Percentiles rank a stretch among this genome's conserved stretches.
These are phyloP conservation scores for Thelephora ganbajun DNA, from an alignment of 768 basidiomycete species.

Conservation along the genomic window DNA sequence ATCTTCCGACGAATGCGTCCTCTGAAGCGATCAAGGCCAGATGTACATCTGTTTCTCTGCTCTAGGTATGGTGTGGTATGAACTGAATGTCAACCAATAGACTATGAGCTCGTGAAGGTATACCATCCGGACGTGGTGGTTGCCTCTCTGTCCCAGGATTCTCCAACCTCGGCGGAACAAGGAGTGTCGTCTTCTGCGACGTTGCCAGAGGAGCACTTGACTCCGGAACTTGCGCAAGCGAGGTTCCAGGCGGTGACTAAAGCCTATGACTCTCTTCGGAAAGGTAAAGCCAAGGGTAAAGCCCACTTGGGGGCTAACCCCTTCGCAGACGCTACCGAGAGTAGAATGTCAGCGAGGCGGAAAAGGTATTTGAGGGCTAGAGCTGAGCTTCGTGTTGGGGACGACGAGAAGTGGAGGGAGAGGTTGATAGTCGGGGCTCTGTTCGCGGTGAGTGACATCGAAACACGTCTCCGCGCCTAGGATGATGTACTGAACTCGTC, in stretches of 20 bases:
- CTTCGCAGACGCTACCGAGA: conserved; percentile 19
- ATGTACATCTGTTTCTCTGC: conserved; percentile 14
- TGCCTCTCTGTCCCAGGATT: conserved; percentile 18
- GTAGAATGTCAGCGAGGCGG: conserved; percentile 23
- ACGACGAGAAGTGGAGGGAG: conserved; percentile 55
- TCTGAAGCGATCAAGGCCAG: conserved; percentile 23
- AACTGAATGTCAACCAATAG: conserved; percentile 21
- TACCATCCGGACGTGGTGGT: conserved; percentile 63
- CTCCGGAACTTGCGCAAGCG: conserved; percentile 33
- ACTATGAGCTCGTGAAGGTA: conserved; percentile 67
- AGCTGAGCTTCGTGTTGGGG: conserved; percentile 34
- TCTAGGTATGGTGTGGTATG: too few relatives aligned
- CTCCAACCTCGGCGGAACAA: neutral
- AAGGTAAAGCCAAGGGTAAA: conserved; percentile 9
- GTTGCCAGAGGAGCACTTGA: neutral
- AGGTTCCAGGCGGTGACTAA: conserved; percentile 56
- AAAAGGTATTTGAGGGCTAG: conserved; percentile 20
- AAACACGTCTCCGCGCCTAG: neutral
- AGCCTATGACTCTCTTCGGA: conserved; percentile 51
- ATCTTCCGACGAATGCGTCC: conserved; percentile 20
- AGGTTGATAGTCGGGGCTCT: conserved; percentile 41
- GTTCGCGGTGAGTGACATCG: conserved; percentile 26
- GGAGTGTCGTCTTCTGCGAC: neutral
- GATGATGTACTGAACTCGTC: neutral
- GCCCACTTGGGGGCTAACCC: conserved; percentile 9